Conservation (phyloP, 441 rosid species). For the Pelargonium australe region DNA sequence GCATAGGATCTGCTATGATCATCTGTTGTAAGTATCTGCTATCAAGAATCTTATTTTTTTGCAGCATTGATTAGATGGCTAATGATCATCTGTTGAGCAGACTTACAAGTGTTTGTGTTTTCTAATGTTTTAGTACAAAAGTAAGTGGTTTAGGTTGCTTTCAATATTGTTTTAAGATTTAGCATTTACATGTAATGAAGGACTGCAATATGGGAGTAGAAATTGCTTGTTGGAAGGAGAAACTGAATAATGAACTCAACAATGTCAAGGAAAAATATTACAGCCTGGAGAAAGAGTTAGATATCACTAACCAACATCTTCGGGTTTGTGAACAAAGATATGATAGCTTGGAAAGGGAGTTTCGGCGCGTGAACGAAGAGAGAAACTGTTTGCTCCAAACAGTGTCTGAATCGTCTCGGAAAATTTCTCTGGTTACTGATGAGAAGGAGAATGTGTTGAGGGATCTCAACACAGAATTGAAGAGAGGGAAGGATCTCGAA, state of each 20-base stretch:
- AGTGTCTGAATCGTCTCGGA: constrained; percentile 39
- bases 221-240: constrained; percentile 33
- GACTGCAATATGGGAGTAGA: constrained; percentile 38
- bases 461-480: constrained; percentile 48
- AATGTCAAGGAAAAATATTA: constrained; percentile 43
- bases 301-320: constrained; percentile 35
- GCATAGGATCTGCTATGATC: too few species aligned
- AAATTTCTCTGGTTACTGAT: constrained; percentile 29
- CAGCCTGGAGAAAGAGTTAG: constrained; percentile 40
- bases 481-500: constrained; percentile 50
- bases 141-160: too few species aligned
- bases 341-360: constrained; percentile 46
- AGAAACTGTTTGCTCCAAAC: constrained; percentile 37
- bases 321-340: constrained; percentile 47
- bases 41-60: too few species aligned
- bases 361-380: constrained; percentile 51
- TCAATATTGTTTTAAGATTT: constrained; percentile 27
- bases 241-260: constrained; percentile 39
- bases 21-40: too few species aligned
- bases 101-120: too few species aligned
- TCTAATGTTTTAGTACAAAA: too few species aligned
- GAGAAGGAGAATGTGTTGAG: constrained; percentile 55
- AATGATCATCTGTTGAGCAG: too few species aligned
- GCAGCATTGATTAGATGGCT: too few species aligned
- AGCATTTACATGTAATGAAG: constrained; percentile 48